These are phyloP conservation scores for Starmerella bombicola DNA, from an alignment of 805 yeast species.

Conservation along the genomic window DNA sequence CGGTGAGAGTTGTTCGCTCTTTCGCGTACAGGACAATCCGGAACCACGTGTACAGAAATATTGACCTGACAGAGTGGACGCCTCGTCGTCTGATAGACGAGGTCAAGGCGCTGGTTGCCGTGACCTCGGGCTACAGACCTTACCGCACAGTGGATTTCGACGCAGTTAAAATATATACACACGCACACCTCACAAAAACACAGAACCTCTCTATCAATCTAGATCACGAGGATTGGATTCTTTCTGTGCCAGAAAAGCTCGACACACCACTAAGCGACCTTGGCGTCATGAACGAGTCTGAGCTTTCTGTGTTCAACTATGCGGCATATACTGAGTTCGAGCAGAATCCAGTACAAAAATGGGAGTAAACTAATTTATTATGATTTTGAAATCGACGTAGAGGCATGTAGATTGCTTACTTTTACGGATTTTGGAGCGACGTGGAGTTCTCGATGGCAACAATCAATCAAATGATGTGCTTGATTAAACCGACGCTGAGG, in stretches of 20 bases:
- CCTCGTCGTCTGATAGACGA: conserved; percentile 49
- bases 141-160: conserved; percentile 58
- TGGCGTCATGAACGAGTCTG: conserved; percentile 71
- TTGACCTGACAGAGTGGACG: conserved; percentile 59
- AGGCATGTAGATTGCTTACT: no score
- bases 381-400: no score
- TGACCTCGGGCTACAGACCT: conserved; percentile 65
- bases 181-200: conserved; percentile 90
- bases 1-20: conserved; percentile 78
- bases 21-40: conserved; percentile 83
- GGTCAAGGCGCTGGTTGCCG: conserved; percentile 36
- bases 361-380: conserved; percentile 53
- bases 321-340: conserved; percentile 56
- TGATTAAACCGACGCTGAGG: no score
- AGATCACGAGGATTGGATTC: conserved; percentile 69
- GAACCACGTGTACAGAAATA: conserved; percentile 53
- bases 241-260: conserved; percentile 28
- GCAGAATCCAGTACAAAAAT: conserved; percentile 77
- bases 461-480: no score
- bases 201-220: conserved; percentile 84
- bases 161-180: conserved; percentile 74
- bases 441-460: no score
- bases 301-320: conserved; percentile 65
- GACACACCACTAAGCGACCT: conserved; percentile 38
- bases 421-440: no score